These are phyloP conservation scores for Botrytis porri DNA, from an alignment of 2,329 filamentous ascomycete genomes.

Conservation along the genomic window DNA sequence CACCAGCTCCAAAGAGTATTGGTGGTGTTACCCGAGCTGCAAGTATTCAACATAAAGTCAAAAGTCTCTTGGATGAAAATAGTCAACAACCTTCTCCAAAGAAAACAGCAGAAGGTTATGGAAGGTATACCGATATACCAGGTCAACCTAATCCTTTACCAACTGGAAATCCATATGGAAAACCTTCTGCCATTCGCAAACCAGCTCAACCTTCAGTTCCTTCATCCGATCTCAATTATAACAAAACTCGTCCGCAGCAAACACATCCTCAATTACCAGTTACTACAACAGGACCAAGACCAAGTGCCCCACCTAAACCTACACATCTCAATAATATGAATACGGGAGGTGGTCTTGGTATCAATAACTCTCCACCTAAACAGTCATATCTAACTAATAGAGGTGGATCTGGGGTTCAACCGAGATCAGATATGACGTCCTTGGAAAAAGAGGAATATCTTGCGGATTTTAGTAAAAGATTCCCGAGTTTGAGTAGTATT, in stretches of 20 bases:
- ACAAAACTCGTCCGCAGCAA: constrained; percentile 31
- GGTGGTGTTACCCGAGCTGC: constrained; percentile 64
- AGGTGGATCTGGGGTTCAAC: constrained; percentile 36
- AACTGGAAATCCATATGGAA: constrained; percentile 32
- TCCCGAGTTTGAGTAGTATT: constrained; percentile 78
- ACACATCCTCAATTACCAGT: constrained; percentile 28
- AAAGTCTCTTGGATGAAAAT: constrained; percentile 78
- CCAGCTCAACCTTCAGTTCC: constrained; percentile 37
- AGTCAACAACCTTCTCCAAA: constrained; percentile 55
- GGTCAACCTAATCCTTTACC: constrained; percentile 24
- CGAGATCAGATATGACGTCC: constrained; percentile 53
- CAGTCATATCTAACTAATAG: constrained; percentile 41
- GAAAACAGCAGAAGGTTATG: constrained; percentile 85
- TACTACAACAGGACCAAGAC: constrained; percentile 43
- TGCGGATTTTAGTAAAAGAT: constrained; percentile 74
- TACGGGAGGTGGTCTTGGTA: constrained; percentile 40
- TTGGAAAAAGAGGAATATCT: constrained; percentile 64
- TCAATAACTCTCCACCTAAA: constrained; percentile 45
- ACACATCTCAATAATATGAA: constrained; percentile 56
- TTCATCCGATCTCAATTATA: constrained; percentile 30
- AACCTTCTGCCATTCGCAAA: constrained; percentile 44
- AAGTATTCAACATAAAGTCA: constrained; percentile 90
- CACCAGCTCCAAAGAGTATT: constrained; percentile 51
- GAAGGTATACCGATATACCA: constrained; percentile 67
- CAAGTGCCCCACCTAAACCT: constrained; percentile 60